phyloP scores from a whole-genome alignment of 2,329 filamentous ascomycete genomes.

The Botrytis sinoallii region DNA sequence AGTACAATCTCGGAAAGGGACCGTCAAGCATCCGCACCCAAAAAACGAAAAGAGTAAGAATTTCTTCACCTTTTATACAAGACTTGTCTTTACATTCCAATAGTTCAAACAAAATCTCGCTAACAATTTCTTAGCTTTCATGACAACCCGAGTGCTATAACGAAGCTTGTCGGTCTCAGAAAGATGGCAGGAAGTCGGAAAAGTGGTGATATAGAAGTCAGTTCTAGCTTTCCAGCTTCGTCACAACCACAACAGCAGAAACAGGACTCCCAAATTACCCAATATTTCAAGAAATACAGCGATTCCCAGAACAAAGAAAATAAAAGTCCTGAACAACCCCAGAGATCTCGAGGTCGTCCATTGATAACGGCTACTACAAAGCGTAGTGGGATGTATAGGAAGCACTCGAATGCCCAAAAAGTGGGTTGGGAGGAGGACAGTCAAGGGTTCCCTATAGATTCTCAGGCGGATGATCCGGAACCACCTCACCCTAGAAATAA shows the following conservation, averaged over 20 bases:
- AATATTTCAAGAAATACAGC: conserved; percentile 16
- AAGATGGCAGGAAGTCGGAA: background rate
- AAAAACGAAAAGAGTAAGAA: background rate
- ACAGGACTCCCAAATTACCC: background rate
- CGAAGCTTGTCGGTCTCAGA: background rate
- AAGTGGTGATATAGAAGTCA: background rate
- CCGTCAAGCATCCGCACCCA: background rate
- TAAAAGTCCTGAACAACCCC: conserved; percentile 11
- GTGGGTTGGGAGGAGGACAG: conserved; percentile 7
- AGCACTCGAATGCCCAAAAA: background rate
- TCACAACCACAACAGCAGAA: background rate
- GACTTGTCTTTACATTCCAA: background rate
- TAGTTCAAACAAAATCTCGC: background rate
- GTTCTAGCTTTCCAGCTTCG: background rate
- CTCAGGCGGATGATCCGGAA: background rate
- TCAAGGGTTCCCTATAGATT: conserved; percentile 10
- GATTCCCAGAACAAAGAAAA: conserved; percentile 37
- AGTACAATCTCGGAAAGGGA: background rate
- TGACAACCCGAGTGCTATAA: background rate
- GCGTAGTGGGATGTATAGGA: background rate
- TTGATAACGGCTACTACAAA: background rate
- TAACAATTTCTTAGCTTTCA: background rate
- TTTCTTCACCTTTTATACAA: background rate
- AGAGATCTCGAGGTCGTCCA: background rate
- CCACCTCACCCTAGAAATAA: background rate